phyloP scores from a whole-genome alignment of 1,284 basidiomycete genomes.

The Ustilago crameri region DNA sequence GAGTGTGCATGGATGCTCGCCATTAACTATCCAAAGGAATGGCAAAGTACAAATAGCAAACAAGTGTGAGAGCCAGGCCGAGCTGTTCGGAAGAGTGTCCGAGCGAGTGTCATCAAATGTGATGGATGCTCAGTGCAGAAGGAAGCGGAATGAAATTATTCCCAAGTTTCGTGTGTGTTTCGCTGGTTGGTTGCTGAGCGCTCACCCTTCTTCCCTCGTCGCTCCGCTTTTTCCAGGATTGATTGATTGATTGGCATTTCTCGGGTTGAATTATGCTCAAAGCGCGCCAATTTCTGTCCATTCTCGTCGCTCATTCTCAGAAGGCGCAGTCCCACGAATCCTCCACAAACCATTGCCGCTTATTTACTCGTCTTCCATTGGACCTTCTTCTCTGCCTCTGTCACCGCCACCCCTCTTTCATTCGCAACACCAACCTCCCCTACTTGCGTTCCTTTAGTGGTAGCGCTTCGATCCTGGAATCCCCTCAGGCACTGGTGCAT shows the following conservation, averaged over 20 bases:
- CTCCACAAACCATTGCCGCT: conserved; percentile 30
- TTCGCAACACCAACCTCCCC: not conserved
- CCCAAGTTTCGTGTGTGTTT: too few relatives aligned
- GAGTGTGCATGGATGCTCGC: too few relatives aligned
- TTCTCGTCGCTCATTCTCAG: not conserved
- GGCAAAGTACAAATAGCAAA: too few relatives aligned
- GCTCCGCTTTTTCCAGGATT: conserved; percentile 28
- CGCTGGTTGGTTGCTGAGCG: not conserved
- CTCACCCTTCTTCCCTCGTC: conserved; percentile 27
- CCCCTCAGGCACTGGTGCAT: not conserved
- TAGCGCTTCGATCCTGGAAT: conserved; percentile 2
- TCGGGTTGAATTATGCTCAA: conserved; percentile 2
- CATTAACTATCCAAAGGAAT: too few relatives aligned
- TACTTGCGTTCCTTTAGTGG: conserved; percentile 2
- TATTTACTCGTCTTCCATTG: not conserved
- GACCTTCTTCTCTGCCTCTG: not conserved
- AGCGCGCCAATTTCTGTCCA: conserved; percentile 7
- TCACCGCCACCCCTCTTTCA: not conserved
- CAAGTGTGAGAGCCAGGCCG: too few relatives aligned
- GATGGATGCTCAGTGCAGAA: not conserved
- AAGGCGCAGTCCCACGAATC: not conserved
- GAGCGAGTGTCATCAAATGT: conserved; percentile 1
- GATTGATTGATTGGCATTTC: not conserved
- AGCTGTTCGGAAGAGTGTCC: conserved; percentile 7
- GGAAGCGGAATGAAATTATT: too few relatives aligned